Evolutionary conservation across 768 basidiomycete genomes (phyloP), one percentile per base, ranked within the genome.

Genomic region (Termitomyces eurrhizus): DNA sequence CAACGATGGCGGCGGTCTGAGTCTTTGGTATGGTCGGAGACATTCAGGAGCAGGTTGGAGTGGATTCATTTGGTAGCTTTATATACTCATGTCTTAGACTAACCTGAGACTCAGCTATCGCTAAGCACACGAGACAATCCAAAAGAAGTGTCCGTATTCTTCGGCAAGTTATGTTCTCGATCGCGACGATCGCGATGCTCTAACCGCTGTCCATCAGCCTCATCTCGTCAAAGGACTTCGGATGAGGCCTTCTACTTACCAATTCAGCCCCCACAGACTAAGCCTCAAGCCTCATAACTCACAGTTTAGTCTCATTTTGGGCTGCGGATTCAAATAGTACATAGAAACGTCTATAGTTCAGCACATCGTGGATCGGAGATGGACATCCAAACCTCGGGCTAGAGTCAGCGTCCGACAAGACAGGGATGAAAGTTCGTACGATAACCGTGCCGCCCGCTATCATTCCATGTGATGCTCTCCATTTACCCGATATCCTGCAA

Each of bases 1-100:
- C 65, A 44, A 82, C 72, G 56, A 82, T 70, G 56, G 81, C 81
- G 33, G 77, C 80, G 14, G 69, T 77, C 45, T 80, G 79, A 7
- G 67, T 71, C 56, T 74, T 71, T 16, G 81, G 81, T 52, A 79
- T 76, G 16, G 18, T 44, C 35, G 52, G 51, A 52, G 62, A 50
- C 58, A 59, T 62, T 36, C 1, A 7, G 7, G 24, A 33, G 3
- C 12, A 14, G 29, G 8, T 7, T 8, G n/a, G 4, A 8, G 6
- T 1, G 7, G 0, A 21, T 21, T n/a, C 18, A 32, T 55, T 16
- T 29, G 18, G 32, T 6, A 7, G 33, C 11, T 12, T 42, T 51
- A 8, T 59, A 59, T 52, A 36, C 5, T 32, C n/a, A 42, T 52
- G 42, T 58, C 57, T 51, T 16, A 50, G 57, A 49, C 26, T 37